Evolutionary conservation across 1,284 basidiomycete species (phyloP).

Genomic region (Apiotrichum montevideense): DNA sequence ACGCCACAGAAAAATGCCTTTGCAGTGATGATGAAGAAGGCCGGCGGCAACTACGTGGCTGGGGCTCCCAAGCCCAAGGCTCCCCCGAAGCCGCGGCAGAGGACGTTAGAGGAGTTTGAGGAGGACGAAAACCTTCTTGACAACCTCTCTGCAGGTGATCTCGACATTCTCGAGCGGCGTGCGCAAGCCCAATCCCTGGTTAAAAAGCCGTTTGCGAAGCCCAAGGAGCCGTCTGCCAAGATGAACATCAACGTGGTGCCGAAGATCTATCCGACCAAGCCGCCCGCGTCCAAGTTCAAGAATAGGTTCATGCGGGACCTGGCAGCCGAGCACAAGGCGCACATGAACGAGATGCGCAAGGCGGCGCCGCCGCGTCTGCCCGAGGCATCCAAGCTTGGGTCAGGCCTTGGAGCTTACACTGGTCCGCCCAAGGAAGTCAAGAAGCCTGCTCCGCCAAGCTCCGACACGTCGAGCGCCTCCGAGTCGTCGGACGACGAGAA

Average conservation of each 20-base stretch:
- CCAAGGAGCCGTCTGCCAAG: slow-evolving; percentile 16
- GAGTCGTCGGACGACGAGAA: slow-evolving; percentile 52
- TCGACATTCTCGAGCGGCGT: slow-evolving; percentile 39
- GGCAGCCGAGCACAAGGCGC: slow-evolving; percentile 26
- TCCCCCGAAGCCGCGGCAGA: slow-evolving; percentile 12
- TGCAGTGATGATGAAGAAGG: slow-evolving; percentile 41
- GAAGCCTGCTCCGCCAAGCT: slow-evolving; percentile 18
- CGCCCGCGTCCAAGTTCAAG: slow-evolving; percentile 21
- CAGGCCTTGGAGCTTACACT: slow-evolving; percentile 38
- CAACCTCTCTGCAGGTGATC: slow-evolving; percentile 14
- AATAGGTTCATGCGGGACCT: slow-evolving; percentile 40
- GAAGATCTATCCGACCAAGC: slow-evolving; percentile 16
- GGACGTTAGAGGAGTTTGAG: slow-evolving; percentile 31
- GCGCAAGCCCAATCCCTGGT: slow-evolving; percentile 20
- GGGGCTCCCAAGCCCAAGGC: neutral
- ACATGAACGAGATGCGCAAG: slow-evolving; percentile 10
- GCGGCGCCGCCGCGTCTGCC: slow-evolving; percentile 25
- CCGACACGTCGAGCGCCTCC: slow-evolving; percentile 35
- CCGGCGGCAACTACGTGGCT: slow-evolving; percentile 20
- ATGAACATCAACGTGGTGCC: slow-evolving; percentile 38
- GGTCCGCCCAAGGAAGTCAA: slow-evolving; percentile 15
- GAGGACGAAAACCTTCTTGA: slow-evolving; percentile 15
- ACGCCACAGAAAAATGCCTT: slow-evolving; percentile 37
- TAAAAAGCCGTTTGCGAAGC: slow-evolving; percentile 3
- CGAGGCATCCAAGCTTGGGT: slow-evolving; percentile 29